phyloP scores from a whole-genome alignment of 1,284 basidiomycete species.

The Irpex sp. region DNA sequence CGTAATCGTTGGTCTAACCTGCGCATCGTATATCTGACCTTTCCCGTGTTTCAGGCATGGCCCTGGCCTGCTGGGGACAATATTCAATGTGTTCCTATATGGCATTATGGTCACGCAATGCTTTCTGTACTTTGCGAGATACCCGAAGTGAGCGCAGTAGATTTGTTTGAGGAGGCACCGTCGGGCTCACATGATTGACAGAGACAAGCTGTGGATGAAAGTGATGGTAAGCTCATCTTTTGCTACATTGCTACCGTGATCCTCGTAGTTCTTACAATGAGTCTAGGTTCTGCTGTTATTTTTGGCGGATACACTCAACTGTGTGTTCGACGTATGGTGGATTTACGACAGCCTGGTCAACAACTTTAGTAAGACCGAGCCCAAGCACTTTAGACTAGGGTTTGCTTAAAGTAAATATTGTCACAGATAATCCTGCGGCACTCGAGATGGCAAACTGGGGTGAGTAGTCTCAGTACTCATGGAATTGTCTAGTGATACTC shows the following conservation, averaged over 20 bases:
- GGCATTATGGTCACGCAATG: slow-evolving; percentile 49
- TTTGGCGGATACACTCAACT: slow-evolving; percentile 46
- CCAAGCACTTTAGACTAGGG: neutral
- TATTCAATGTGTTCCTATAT: slow-evolving; percentile 48
- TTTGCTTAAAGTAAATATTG: neutral
- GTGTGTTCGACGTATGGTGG: slow-evolving; percentile 46
- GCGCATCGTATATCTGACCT: no score
- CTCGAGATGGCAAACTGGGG: no score
- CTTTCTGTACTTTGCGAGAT: slow-evolving; percentile 47
- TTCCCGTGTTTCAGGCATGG: slow-evolving; percentile 36
- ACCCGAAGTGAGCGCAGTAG: slow-evolving; percentile 39
- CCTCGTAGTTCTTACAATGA: neutral
- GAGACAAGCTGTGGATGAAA: slow-evolving; percentile 42
- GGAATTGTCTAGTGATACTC: no score
- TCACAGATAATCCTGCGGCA: slow-evolving; percentile 24
- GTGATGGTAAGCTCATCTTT: slow-evolving; percentile 29
- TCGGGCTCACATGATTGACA: slow-evolving; percentile 9
- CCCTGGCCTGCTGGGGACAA: slow-evolving; percentile 48
- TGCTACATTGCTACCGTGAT: neutral
- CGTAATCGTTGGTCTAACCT: no score
- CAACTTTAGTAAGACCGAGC: slow-evolving; percentile 41
- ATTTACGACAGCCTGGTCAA: slow-evolving; percentile 43
- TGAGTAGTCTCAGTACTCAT: no score
- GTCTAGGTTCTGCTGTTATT: slow-evolving; percentile 41
- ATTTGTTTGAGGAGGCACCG: no score